A percentile compares a stretch with the other conserved stretches of the same genome.
Conservation (phyloP, 352 stramenopile species). For the Elongisporangium undulatum region DNA sequence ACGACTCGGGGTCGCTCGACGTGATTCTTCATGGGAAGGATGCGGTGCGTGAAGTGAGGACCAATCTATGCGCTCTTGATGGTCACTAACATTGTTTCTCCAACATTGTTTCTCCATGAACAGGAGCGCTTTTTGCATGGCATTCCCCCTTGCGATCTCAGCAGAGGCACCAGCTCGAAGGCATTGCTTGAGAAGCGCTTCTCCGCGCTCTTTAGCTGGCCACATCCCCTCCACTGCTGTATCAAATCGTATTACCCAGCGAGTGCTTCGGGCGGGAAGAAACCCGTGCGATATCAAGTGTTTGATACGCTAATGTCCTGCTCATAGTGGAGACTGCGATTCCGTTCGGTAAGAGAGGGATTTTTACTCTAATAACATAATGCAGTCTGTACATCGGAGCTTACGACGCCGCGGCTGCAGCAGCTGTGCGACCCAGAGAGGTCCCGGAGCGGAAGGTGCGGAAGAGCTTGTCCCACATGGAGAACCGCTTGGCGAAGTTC, state of each 20-base stretch:
- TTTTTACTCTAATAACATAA: constrained; percentile 1
- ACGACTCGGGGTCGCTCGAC: constrained; percentile 42
- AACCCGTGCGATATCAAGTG: constrained; percentile 53
- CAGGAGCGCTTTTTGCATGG: constrained; percentile 70
- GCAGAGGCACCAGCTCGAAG: constrained; percentile 42
- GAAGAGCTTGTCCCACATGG: constrained; percentile 85
- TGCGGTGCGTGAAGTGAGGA: constrained; percentile 35
- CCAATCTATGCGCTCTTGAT: background rate
- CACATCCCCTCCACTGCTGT: constrained; percentile 43
- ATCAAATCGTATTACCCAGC: constrained; percentile 61
- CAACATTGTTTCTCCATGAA: constrained; percentile 3
- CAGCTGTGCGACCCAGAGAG: constrained; percentile 1
- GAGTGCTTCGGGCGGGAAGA: constrained; percentile 8
- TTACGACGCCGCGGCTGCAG: background rate
- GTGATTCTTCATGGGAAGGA: constrained; percentile 69
- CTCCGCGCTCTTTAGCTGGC: constrained; percentile 17
- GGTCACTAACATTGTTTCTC: background rate
- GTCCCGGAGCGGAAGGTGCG: constrained; percentile 53
- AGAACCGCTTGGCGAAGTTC: constrained; percentile 89
- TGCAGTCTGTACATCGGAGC: background rate
- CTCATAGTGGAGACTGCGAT: constrained; percentile 11
- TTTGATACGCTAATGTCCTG: constrained; percentile 60
- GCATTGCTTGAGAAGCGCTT: constrained; percentile 46
- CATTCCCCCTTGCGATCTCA: constrained; percentile 63
- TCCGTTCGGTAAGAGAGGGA: too few relatives aligned